Evolutionary conservation across 164 flowering plant genomes (phyloP), one percentile per base, ranked within the genome.

Genomic region (Kalanchoe fedtschenkoi): DNA sequence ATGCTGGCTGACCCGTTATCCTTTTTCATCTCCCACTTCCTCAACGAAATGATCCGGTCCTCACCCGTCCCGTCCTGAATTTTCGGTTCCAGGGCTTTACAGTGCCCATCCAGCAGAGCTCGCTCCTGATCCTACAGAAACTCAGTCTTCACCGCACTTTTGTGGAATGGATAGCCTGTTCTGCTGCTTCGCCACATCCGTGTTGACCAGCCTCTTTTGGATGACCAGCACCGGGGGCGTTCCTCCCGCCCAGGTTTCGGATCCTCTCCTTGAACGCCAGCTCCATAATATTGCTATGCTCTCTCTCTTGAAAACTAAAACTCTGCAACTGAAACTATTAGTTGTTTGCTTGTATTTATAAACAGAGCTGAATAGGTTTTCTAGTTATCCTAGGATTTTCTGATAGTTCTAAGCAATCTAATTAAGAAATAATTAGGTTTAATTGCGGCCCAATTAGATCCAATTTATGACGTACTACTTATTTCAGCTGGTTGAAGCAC

Each of bases 91-190:
- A 57, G 17, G 3, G 21, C 19, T 4, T 15, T 30, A 3, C 14
- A 16, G 22, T 17, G 4, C 0, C n/a, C 19, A 30, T 57, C 29
- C 1, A 57, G 0, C 6, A 10, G 1, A 2, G 2, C 37, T 57
- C 4, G 28, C 60, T 57, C 60, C n/a, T 29, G n/a, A 6, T 30
- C 37, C 5, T 34, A 28, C 32, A 57, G 24, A 17, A 57, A 57
- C 6, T 28, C 10, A 34, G 7, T 32, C 35, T 5, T 57, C 9
- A 57, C 19, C 2, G 11, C 2, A 0, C 21, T n/a, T 30, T 15
- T 17, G 4, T 16, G 60, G 60, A 30, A 57, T 57, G 2, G 60
- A 57, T 0, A 57, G 60, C 35, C 60, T 57, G 37, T 57, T 57
- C 3, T 57, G 60, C 6, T n/a, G 21, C 15, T 30, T 34, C 4